Evolutionary conservation across 257 asterid species (phyloP), one percentile per base, ranked within the genome.

Genomic region (Lavandula angustifolia): DNA sequence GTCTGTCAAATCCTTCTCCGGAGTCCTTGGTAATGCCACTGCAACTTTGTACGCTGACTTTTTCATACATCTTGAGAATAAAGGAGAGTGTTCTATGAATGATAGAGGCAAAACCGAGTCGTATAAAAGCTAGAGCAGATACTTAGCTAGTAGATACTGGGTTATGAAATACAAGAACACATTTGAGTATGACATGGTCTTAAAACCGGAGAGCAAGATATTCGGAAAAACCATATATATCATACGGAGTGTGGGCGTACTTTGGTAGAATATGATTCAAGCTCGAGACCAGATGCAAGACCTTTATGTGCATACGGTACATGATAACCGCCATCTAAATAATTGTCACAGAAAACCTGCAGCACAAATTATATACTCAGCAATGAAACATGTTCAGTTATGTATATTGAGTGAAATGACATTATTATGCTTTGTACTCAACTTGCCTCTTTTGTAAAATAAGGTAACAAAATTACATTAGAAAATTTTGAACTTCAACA

Each of bases 261-360:
- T 54, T 56, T 55, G 60, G 79, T 84, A 35, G 95, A 84, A 71
- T 91, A 88, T 3, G 95, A 78, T 68, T 85, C 94, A n/a, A 88
- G 90, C 66, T 81, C 79, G 67, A 91, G 94, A 67, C 87, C 84
- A 69, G 88, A 84, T 13, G 98, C 89, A 65, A 88, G 94, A 51
- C 75, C 81, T 80, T 83, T 91, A 79, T 91, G 98, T 53, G 95
- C 95, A 63, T 81, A 83, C 16, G 94, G 95, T 22, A 91, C 94
- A 49, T 91, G 98, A 74, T 91, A 88, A 61, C 98, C 96, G 18
- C 96, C 98, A 66, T 91, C 98, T 72, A 91, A 82, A 79, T 91
- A 88, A 76, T 91, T 91, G 27, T 22, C 27, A 22, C 27, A 22
- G 27, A 22, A 88, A n/a, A 91, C 98, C 98, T 91, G 80, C 75